Base-by-base conservation (phyloP, 176 grass and related monocot species). In the Oryza nivara region DNA sequence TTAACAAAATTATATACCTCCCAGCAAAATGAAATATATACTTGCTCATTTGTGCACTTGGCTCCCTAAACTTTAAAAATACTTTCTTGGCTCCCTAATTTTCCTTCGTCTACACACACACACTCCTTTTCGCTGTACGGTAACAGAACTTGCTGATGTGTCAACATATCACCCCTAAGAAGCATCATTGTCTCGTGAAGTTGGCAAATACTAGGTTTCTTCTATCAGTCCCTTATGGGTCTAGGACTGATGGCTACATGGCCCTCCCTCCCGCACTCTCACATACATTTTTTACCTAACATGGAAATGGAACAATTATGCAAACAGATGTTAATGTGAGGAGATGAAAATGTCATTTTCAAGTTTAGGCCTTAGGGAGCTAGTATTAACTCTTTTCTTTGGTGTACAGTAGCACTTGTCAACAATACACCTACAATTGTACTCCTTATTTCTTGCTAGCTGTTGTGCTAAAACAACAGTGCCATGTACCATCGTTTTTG, bases 401-500 rank as follows among this genome's bases (percentile, higher is more conserved):
- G 52, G 52, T 56, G 1, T 19, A 56, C 17, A 16, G 52, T 56
- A 56, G 20, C 14, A 7, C 16, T 56, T 1, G 17, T 6, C 52
- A 56, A 56, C 5, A 56, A 56, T 56, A 19, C 52, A 19, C 41
- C n/a, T 38, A 13, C 35, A 74, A 52, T 41, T 35, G 19, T 52
- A 6, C 14, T 51, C 28, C 77, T 74, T 73, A 67, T 67, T 74
- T 79, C 67, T 5, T 11, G 49, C 67, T 5, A 47, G 49, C 23
- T 46, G 5, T 65, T 23, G 14, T 6, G 10, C 51, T 23, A 38
- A 19, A 11, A 19, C 61, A 13, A 80, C 70, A 34, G 51, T 88
- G 20, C 69, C 20, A 76, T 80, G 22, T 67, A 73, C 30, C 40
- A 70, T 70, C 6, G 20, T 72, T 81, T 72, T 81, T 5, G 2